Conservation (phyloP, 768 basidiomycete genomes). For the Rhizopogon rudus region DNA sequence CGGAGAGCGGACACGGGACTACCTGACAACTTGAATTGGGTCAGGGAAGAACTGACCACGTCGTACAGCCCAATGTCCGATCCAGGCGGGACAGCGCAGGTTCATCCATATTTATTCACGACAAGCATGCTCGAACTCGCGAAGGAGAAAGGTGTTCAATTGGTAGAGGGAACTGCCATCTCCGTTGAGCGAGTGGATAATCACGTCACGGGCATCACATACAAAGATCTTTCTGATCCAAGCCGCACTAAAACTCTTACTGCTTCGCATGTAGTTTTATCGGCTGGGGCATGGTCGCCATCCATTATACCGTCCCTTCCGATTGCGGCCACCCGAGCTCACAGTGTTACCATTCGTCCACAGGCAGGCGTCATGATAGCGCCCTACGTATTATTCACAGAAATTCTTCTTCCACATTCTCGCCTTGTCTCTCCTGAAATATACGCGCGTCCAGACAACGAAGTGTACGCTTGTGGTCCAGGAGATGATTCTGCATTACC, state of each 20-base stretch:
- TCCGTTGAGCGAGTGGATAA: constrained; percentile 38
- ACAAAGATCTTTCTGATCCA: constrained; percentile 21
- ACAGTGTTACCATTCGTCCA: constrained; percentile 65
- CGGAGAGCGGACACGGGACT: constrained; percentile 30
- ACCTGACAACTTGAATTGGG: constrained; percentile 51
- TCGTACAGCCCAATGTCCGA: constrained; percentile 54
- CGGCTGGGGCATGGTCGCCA: constrained; percentile 88
- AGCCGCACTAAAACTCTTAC: constrained; percentile 31
- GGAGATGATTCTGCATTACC: constrained; percentile 73
- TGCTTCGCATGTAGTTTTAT: constrained; percentile 68
- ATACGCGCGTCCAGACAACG: constrained; percentile 64
- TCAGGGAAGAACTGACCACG: constrained; percentile 52
- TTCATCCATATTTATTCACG: constrained; percentile 74
- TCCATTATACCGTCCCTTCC: constrained; percentile 50
- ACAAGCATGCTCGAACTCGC: constrained; percentile 67
- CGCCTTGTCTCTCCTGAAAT: constrained; percentile 54
- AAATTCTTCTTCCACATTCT: constrained; percentile 43
- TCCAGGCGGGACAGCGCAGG: constrained; percentile 60
- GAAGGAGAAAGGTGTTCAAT: constrained; percentile 43
- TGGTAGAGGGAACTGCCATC: constrained; percentile 43
- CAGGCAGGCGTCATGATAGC: constrained; percentile 41
- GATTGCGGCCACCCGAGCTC: constrained; percentile 61
- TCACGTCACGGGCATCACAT: constrained; percentile 44
- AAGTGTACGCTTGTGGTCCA: constrained; percentile 76
- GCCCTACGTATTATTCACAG: constrained; percentile 82